Conservation (phyloP, 345 rosid genomes). For the Tarenaya hassleriana region DNA sequence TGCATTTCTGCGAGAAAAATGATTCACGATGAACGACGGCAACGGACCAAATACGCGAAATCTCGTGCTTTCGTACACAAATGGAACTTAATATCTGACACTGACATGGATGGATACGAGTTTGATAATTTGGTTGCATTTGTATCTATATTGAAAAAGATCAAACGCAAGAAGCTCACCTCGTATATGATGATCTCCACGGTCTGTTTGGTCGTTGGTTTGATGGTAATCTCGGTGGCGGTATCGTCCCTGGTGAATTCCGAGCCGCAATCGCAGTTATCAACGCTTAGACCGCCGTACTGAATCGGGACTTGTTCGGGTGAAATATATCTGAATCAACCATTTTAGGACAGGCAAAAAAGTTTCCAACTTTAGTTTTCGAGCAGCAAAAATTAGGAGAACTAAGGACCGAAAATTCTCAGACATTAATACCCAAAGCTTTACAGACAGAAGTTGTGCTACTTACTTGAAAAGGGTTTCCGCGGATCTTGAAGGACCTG, state of each 20-base stretch:
- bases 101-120: neutral
- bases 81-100: neutral
- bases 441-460: neutral
- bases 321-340: conserved; percentile 24
- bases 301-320: conserved; percentile 33
- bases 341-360: neutral
- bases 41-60: neutral
- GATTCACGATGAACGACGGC: neutral
- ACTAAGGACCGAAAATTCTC: neutral
- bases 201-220: conserved; percentile 31
- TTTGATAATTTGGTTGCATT: neutral
- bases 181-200: conserved; percentile 29
- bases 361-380: neutral
- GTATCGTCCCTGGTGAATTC: conserved; percentile 26
- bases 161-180: conserved; percentile 15
- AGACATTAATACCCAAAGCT: too few species aligned
- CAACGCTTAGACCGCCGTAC: conserved; percentile 33
- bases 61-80: neutral
- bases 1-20: conserved; percentile 22
- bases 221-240: conserved; percentile 25
- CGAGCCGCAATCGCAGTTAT: conserved; percentile 20
- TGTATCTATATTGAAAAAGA: neutral
- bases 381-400: neutral
- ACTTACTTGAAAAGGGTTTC: conserved; percentile 32
- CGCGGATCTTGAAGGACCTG: conserved; percentile 34